Base-by-base conservation (phyloP, 352 stramenopile species). In the Globisporangium irregulare region DNA sequence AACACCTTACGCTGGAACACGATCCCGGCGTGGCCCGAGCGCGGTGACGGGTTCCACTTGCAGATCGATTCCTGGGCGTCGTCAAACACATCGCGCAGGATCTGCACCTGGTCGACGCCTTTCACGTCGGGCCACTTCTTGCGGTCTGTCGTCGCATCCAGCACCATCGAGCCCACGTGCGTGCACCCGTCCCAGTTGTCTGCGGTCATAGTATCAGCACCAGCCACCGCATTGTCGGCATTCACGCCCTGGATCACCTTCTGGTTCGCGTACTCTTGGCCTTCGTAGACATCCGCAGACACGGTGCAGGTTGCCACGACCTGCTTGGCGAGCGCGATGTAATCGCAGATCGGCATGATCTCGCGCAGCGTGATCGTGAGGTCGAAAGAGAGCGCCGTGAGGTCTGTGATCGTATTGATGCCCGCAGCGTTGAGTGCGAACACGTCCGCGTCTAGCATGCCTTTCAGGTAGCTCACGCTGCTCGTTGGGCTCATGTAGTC, bases 1-100 rank as follows among this genome's bases (percentile, higher is more conserved):
- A 96, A 83, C 1, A 96, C 71, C 34, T 81, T 87, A 43, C 84
- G 79, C 62, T 97, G 77, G 66, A 97, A 96, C 27, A 92, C 76
- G 0, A 81, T 71, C 15, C 83, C 83, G 7, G 72, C 82, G 56
- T 91, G 85, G 54, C 87, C 83, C 1, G 89, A 88, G 9, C 91
- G 84, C 0, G 76, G 41, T 2, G 72, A 64, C 18, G 88, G 91
- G 58, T 75, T 81, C 80, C 83, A 89, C 61, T 77, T 73, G 72
- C 89, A 97, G 14, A 89, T 73, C 22, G 75, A 87, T 36, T 75
- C 74, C 69, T 93, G 80, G 1, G 76, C 83, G 46, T 90, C 78
- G 27, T 80, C 81, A 68, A 89, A 91, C 18, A 89, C 73, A 56
- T 93, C 77, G 34, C 80, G 80, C 32, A 89, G 73, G 20, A 82